Evolutionary conservation across 75 land plant species (phyloP).

Genomic region (Azolla pinnata): DNA sequence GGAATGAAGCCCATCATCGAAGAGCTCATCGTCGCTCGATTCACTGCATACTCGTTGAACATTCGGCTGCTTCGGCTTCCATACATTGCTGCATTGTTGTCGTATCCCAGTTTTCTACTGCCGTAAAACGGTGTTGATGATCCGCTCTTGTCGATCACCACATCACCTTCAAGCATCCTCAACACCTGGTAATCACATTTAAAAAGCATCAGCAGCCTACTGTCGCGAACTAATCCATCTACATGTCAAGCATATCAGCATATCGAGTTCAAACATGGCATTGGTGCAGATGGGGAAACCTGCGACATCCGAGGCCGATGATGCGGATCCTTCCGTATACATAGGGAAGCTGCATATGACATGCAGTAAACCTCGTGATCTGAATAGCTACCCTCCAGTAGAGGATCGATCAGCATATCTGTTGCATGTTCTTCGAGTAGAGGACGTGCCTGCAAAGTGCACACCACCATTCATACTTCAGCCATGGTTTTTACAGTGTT

Average conservation of each 20-base stretch:
- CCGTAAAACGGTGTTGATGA: constrained; percentile 38
- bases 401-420: constrained; percentile 67
- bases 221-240: too few species aligned
- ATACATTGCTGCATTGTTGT: constrained; percentile 16
- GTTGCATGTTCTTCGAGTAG: constrained; percentile 63
- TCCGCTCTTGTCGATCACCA: constrained; percentile 39
- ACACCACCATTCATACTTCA: too few species aligned
- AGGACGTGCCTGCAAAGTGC: constrained; percentile 92
- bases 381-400: constrained; percentile 37
- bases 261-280: too few species aligned
- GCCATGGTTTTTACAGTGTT: too few species aligned
- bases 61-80: constrained; percentile 10
- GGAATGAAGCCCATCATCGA: constrained; percentile 7
- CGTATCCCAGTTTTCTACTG: constrained; percentile 32
- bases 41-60: constrained; percentile 7
- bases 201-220: background rate
- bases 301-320: constrained; percentile 86
- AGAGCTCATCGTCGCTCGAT: background rate
- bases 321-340: constrained; percentile 74
- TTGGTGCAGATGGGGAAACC: constrained; percentile 50
- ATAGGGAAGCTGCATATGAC: constrained; percentile 89
- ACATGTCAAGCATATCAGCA: too few species aligned
- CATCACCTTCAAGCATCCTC: constrained; percentile 75
- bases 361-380: constrained; percentile 71
- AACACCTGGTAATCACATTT: constrained; percentile 43